phyloP scores from a whole-genome alignment of 2,329 filamentous ascomycete genomes.

The Aaosphaeria arxii region DNA sequence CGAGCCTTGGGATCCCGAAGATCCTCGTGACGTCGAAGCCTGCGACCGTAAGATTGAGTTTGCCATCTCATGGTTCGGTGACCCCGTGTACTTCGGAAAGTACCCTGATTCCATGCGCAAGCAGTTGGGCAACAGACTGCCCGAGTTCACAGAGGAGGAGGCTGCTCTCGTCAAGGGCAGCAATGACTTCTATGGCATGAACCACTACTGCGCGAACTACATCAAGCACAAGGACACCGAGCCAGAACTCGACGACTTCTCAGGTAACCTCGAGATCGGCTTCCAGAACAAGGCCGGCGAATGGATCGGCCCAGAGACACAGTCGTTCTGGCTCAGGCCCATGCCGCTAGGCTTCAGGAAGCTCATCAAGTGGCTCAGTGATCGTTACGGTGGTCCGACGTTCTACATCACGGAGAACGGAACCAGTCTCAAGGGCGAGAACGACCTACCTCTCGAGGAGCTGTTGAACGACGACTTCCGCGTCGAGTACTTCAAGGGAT shows the following conservation, averaged over 20 bases:
- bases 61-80: slow-evolving; percentile 82
- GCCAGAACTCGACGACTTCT: slow-evolving; percentile 63
- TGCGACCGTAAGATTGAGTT: slow-evolving; percentile 82
- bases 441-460: slow-evolving; percentile 66
- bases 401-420: slow-evolving; percentile 92
- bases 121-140: slow-evolving; percentile 76
- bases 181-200: slow-evolving; percentile 94
- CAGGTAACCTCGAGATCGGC: slow-evolving; percentile 72
- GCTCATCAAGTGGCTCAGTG: slow-evolving; percentile 56
- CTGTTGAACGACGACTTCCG: slow-evolving; percentile 81
- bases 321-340: slow-evolving; percentile 77
- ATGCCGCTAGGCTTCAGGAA: slow-evolving; percentile 74
- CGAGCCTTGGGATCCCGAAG: slow-evolving; percentile 77
- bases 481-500: slow-evolving; percentile 72
- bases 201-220: slow-evolving; percentile 89
- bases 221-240: slow-evolving; percentile 67
- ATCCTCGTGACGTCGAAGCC: slow-evolving; percentile 72
- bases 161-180: slow-evolving; percentile 72
- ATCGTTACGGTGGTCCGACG: slow-evolving; percentile 70
- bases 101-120: slow-evolving; percentile 81
- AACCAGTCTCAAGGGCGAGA: slow-evolving; percentile 80
- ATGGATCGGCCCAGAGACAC: slow-evolving; percentile 76
- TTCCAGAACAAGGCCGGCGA: slow-evolving; percentile 70
- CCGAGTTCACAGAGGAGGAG: slow-evolving; percentile 71
- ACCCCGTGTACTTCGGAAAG: slow-evolving; percentile 80